These are phyloP conservation scores for Lipomyces starkeyi DNA, from an alignment of 805 yeast species.

Conservation along the genomic window DNA sequence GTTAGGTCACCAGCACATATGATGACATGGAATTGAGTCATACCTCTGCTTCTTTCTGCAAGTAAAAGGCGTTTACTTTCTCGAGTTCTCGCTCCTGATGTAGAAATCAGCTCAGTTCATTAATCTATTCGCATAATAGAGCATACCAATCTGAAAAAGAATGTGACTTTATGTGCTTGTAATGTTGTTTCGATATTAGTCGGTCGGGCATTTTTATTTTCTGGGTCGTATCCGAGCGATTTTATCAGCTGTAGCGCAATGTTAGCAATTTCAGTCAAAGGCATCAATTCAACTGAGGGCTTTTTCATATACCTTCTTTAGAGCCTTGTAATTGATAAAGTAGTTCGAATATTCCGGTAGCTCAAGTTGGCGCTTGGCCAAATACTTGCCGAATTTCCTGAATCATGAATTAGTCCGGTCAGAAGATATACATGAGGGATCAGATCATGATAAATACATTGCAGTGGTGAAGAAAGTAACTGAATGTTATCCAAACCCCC, in stretches of 20 bases:
- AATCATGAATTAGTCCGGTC: background rate
- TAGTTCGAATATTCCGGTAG: slow-evolving; percentile 93
- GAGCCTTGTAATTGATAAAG: slow-evolving; percentile 92
- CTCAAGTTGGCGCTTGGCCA: slow-evolving; percentile 92
- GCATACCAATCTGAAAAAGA: slow-evolving; percentile 86
- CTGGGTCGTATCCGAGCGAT: slow-evolving; percentile 63
- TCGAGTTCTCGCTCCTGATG: slow-evolving; percentile 91
- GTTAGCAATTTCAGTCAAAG: background rate
- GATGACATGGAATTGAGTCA: background rate
- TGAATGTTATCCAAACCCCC: background rate
- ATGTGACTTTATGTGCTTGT: slow-evolving; percentile 88
- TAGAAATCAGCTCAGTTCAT: slow-evolving; percentile 78
- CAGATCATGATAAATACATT: background rate
- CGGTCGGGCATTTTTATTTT: slow-evolving; percentile 38
- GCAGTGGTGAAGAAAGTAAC: background rate
- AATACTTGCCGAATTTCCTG: slow-evolving; percentile 92
- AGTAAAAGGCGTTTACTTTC: slow-evolving; percentile 89
- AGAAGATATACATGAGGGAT: background rate
- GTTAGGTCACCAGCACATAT: background rate
- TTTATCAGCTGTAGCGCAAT: slow-evolving; percentile 62
- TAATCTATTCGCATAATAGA: slow-evolving; percentile 88
- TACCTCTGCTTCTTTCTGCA: slow-evolving; percentile 83
- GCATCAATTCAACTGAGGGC: background rate
- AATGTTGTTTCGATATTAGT: slow-evolving; percentile 57
- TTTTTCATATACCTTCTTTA: slow-evolving; percentile 61